Base-by-base conservation (phyloP, 2,329 filamentous ascomycete genomes). In the Cladosporium sp. region DNA sequence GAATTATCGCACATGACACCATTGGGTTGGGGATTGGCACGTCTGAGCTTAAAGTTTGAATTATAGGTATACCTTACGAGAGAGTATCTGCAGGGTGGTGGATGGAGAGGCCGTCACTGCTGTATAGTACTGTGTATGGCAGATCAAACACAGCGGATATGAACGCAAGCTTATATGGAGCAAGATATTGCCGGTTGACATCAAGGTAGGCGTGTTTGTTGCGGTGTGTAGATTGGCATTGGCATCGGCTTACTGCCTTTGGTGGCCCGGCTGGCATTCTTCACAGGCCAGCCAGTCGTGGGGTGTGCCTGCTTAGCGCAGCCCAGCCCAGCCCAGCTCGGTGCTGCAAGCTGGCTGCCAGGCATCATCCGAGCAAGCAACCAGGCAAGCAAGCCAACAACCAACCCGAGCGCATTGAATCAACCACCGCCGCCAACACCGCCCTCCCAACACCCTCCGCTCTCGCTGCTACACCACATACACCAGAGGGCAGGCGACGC, bases 401-500 rank as follows among this genome's bases (percentile, higher is more conserved):
- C 11, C 34, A 36, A 36, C 11, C 34, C 34, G 47, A 49, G 47
- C 49, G 49, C 60, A 63, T 63, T 63, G 60, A 34, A 55, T 28
- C 44, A 32, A 51, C 58, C 58, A 49, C 24, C 38, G 15, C 24
- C 41, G 14, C 24, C 60, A 44, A 55, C 47, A 47, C 59, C 49
- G 24, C 60, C 21, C 34, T 15, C n/a, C 15, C 49, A 28, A 58
- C 30, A 30, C 32, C 2, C 18, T 32, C 49, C 51, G 14, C 51
- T 5, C 30, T 4, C 15, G 14, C 51, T 54, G 52, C 28, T 55
- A 55, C 52, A 55, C 52, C 28, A 34, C 28, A 34, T n/a, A 55
- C 11, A 65, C 28, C 5, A 65, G 21, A 57, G 55, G 47, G 64
- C 44, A 60, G 55, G 58, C 65, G 58, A 66, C 57, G 49, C 51